Evolutionary conservation across 2,329 filamentous ascomycete species (phyloP), one percentile per base, ranked within the genome.

Genomic region (Septoria petroselini): DNA sequence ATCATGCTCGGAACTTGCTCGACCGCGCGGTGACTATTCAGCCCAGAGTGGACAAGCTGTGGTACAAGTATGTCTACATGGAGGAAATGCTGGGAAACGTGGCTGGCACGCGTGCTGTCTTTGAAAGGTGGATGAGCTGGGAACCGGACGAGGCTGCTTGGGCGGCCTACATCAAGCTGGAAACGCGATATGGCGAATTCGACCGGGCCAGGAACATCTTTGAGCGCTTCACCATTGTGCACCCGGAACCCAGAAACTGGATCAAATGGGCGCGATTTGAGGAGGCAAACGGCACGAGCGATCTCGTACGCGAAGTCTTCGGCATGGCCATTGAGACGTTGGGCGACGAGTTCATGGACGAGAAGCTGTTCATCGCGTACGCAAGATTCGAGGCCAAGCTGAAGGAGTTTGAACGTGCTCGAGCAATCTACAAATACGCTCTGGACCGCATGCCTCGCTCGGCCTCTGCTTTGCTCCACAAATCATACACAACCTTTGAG

Each of bases 1-100:
- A 95, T 68, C 91, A 97, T 77, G 91, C 93, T 27, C 79, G 93
- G 51, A 98, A 98, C 68, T 72, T 98, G 43, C 81, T 98, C 44
- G 93, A 98, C 68, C 85, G 93, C 48, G 91, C 93, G n/a, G 88
- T 97, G 45, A 90, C 90, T 1, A 88, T 94, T 48, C 75, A 96
- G 31, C 93, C 93, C 4, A 79, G 93, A 50, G 82, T 97, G 33
- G 90, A 97, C 68, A 97, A 97, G 76, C 75, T 98, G 27, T 98
- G 93, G 93, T 98, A 95, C 76, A 97, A 97, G 70, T 98, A 96
- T 75, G 89, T 95, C 19, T 95, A 95, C 69, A 94, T 95, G 86
- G 91, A 97, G 74, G 93, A 98, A 78, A 97, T 91, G 72, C 79
- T 98, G 47, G 90, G 90, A 5, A 96, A 98, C 64, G 84, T 98